Percentiles rank a stretch among this genome's conserved stretches.
Evolutionary conservation across 345 rosid species (phyloP).

Genomic region (Brassica cretica): DNA sequence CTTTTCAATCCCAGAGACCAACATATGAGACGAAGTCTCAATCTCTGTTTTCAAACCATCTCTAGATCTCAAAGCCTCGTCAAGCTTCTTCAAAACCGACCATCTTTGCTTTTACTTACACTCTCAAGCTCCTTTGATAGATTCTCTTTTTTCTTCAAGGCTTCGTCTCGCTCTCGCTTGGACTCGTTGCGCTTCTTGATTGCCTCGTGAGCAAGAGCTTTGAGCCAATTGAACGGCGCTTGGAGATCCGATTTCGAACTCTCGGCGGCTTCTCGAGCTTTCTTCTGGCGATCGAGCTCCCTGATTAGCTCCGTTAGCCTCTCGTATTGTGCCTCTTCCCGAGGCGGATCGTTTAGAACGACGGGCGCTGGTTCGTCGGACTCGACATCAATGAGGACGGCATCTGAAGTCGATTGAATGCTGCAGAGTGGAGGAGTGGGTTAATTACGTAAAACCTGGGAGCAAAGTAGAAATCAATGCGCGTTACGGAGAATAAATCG

Average conservation of each 20-base stretch:
- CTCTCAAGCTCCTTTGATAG: slow-evolving; percentile 51
- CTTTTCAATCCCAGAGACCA: no score
- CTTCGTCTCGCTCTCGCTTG: slow-evolving; percentile 73
- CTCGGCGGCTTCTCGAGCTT: slow-evolving; percentile 77
- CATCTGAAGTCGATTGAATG: no score
- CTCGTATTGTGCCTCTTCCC: slow-evolving; percentile 52
- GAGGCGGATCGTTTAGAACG: slow-evolving; percentile 45
- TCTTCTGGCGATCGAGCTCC: slow-evolving; percentile 89
- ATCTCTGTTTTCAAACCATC: slow-evolving; percentile 72
- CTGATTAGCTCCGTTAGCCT: slow-evolving; percentile 60
- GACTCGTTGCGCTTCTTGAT: slow-evolving; percentile 80
- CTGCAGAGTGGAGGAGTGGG: no score
- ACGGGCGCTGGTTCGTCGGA: slow-evolving; percentile 61
- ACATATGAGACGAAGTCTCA: slow-evolving; percentile 83
- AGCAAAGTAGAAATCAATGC: no score
- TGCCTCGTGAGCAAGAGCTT: slow-evolving; percentile 83
- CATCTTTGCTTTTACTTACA: slow-evolving; percentile 52
- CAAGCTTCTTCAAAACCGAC: slow-evolving; percentile 56
- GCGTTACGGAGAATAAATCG: no score
- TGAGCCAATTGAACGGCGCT: slow-evolving; percentile 62
- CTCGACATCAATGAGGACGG: slow-evolving; percentile 91
- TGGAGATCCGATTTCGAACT: slow-evolving; percentile 67
- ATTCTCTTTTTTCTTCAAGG: slow-evolving; percentile 64
- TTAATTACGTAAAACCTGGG: no score
- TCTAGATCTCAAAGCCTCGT: slow-evolving; percentile 55